A percentile compares a stretch with the other conserved stretches of the same genome.
These are phyloP conservation scores for Gypsophila paniculata DNA, from an alignment of 179 eudicot genomes.

Conservation along the genomic window DNA sequence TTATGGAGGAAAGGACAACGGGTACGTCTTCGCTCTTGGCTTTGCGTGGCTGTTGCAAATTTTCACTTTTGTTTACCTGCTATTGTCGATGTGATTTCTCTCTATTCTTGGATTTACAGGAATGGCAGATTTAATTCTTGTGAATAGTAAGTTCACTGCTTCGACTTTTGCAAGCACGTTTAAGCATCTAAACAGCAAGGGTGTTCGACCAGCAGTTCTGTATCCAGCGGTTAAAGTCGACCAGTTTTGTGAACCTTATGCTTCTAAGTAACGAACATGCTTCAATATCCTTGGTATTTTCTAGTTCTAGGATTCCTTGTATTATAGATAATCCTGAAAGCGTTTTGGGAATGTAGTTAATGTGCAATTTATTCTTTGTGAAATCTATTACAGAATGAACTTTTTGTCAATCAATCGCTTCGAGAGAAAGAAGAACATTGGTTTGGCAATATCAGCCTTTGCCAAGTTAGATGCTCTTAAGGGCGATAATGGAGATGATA, in stretches of 20 bases:
- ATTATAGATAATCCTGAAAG: constrained; percentile 1
- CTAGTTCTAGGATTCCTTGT: constrained; percentile 32
- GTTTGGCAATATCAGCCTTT: constrained; percentile 81
- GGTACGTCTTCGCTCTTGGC: constrained; percentile 37
- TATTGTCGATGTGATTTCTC: not conserved
- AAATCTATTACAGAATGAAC: constrained; percentile 46
- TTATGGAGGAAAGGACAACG: constrained; percentile 79
- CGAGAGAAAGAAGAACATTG: constrained; percentile 92
- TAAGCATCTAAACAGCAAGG: constrained; percentile 56
- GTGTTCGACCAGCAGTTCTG: constrained; percentile 74
- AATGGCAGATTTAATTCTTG: constrained; percentile 85
- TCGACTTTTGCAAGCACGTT: constrained; percentile 84
- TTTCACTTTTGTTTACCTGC: constrained; percentile 10
- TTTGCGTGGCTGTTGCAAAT: constrained; percentile 7
- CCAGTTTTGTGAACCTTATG: constrained; percentile 61
- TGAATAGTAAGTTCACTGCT: constrained; percentile 91
- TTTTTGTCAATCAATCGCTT: constrained; percentile 92
- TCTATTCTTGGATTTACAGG: constrained; percentile 43
- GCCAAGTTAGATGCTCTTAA: constrained; percentile 53
- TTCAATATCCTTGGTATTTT: constrained; percentile 45
- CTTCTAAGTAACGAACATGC: constrained; percentile 58
- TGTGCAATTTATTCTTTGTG: constrained; percentile 11
- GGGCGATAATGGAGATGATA: constrained; percentile 25
- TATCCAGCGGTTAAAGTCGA: constrained; percentile 85
- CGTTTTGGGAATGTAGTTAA: not conserved